Evolutionary conservation across 2,329 filamentous ascomycete genomes (phyloP).

Genomic region (Hyphodiscus sp.): DNA sequence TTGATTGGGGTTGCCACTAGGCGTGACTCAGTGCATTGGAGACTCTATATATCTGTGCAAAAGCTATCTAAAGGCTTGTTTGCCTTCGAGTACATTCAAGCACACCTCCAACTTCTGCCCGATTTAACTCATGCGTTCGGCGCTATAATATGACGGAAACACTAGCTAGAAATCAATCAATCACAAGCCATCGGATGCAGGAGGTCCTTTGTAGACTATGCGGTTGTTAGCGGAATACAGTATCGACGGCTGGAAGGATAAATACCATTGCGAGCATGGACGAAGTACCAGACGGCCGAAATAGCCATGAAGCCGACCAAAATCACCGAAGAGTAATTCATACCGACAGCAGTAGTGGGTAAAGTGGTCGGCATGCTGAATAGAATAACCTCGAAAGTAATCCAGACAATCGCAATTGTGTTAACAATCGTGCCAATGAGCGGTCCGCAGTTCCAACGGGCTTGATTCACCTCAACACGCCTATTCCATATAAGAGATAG

Average conservation of each 20-base stretch:
- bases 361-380: slow-evolving; percentile 57
- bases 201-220: slow-evolving; percentile 19
- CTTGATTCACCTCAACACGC: slow-evolving; percentile 40
- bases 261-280: slow-evolving; percentile 45
- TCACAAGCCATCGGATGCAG: slow-evolving; percentile 18
- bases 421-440: slow-evolving; percentile 59
- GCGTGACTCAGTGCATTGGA: too few relatives aligned
- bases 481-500: slow-evolving; percentile 63
- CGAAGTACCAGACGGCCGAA: slow-evolving; percentile 42
- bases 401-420: slow-evolving; percentile 48
- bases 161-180: not conserved
- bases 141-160: too few relatives aligned
- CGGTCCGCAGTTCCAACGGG: slow-evolving; percentile 51
- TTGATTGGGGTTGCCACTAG: too few relatives aligned
- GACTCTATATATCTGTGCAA: too few relatives aligned
- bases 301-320: slow-evolving; percentile 48
- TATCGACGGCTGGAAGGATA: slow-evolving; percentile 4
- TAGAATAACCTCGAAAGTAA: slow-evolving; percentile 53
- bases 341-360: slow-evolving; percentile 50
- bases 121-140: too few relatives aligned
- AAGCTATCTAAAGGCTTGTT: too few relatives aligned
- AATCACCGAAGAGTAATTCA: slow-evolving; percentile 47
- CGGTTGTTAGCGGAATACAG: not conserved
- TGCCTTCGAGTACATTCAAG: too few relatives aligned
- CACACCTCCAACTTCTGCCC: too few relatives aligned